phyloP scores from a whole-genome alignment of 2,329 filamentous ascomycete genomes.

The Fusarium sp. region DNA sequence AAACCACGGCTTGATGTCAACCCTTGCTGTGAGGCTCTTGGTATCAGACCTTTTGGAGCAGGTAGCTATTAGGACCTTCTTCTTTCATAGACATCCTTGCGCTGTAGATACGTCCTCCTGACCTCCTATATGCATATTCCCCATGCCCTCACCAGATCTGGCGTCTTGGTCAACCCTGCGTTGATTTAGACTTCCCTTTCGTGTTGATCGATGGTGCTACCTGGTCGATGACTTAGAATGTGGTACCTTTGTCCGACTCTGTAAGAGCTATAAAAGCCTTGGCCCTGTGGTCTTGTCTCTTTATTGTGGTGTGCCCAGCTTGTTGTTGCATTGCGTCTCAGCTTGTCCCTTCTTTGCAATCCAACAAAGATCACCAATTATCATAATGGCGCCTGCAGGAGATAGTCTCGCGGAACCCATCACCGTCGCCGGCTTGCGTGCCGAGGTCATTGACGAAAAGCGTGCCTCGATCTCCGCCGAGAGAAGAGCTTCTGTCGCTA shows the following conservation, averaged over 20 bases:
- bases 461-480: constrained; percentile 49
- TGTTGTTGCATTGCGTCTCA: neutral
- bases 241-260: constrained; percentile 22
- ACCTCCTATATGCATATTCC: constrained; percentile 9
- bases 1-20: constrained; percentile 3
- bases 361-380: constrained; percentile 3
- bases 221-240: constrained; percentile 7
- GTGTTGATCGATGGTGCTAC: constrained; percentile 27
- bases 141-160: constrained; percentile 32
- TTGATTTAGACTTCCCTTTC: constrained; percentile 10
- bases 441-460: constrained; percentile 53
- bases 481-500: constrained; percentile 49
- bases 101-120: constrained; percentile 32
- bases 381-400: constrained; percentile 51
- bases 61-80: constrained; percentile 40
- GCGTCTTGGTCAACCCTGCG: constrained; percentile 15
- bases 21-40: constrained; percentile 35
- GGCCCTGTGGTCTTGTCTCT: neutral
- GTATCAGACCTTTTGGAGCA: constrained; percentile 38
- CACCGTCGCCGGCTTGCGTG: constrained; percentile 48
- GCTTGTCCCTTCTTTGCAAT: constrained; percentile 12
- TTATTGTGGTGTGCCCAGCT: neutral
- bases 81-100: constrained; percentile 41
- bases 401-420: constrained; percentile 57
- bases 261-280: constrained; percentile 28